phyloP scores from a whole-genome alignment of 768 basidiomycete species.

The Tylopilus plumbeoviolaceoides region DNA sequence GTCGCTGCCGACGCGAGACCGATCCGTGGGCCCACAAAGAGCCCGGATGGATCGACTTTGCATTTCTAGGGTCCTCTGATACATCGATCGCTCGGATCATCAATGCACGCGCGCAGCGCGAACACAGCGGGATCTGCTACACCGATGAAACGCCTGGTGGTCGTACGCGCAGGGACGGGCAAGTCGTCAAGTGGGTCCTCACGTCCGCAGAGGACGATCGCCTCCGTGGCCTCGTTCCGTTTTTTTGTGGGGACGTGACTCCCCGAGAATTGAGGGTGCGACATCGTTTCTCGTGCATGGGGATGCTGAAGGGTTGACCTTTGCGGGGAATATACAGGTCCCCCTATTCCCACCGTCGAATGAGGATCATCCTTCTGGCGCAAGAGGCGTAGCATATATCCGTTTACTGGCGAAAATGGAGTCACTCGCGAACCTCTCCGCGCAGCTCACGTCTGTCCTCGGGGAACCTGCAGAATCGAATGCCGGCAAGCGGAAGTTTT shows the following conservation, averaged over 20 bases:
- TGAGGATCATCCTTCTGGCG: conserved; percentile 46
- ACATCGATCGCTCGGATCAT: conserved; percentile 47
- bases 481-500: conserved; percentile 19
- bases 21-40: conserved; percentile 52
- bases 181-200: conserved; percentile 56
- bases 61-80: conserved; percentile 53
- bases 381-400: conserved; percentile 47
- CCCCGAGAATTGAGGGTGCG: conserved; percentile 52
- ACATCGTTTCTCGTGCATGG: neutral
- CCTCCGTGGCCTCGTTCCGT: conserved; percentile 45
- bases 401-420: conserved; percentile 35
- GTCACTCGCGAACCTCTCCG: conserved; percentile 29
- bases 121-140: conserved; percentile 42
- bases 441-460: conserved; percentile 46
- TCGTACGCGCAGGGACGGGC: conserved; percentile 52
- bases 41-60: conserved; percentile 67
- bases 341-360: conserved; percentile 45
- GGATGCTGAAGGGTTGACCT: neutral
- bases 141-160: conserved; percentile 47
- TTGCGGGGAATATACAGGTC: conserved; percentile 35
- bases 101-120: conserved; percentile 45
- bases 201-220: conserved; percentile 31
- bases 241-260: conserved; percentile 74
- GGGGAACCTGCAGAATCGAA: conserved; percentile 36
- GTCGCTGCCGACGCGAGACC: conserved; percentile 38